Base-by-base conservation (phyloP, 306 rosid genomes). In the Calophaca sinica region DNA sequence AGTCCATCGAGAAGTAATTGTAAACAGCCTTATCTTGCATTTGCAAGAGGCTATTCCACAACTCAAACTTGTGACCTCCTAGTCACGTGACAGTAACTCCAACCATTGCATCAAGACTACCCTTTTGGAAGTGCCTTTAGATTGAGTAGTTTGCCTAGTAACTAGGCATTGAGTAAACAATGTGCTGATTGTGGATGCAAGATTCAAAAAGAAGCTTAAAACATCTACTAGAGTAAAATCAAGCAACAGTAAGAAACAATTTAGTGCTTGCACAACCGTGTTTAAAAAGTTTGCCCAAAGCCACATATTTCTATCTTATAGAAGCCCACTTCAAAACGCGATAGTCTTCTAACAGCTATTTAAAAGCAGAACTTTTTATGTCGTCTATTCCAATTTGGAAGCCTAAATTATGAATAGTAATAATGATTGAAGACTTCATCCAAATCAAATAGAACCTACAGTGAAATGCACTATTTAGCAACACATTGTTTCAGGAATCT, bases 401-500 rank as follows among this genome's bases (percentile, higher is more conserved):
- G 48, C 26, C 7, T 59, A 73, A 46, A 9, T 66, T 55, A 26
- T 29, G 67, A 66, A 29, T 11, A 3, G 33, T 26, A 52, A 69
- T 8, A 49, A 50, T 36, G 31, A 70, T 78, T 36, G 46, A 60
- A 50, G 32, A 66, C 9, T 42, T 14, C 39, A 62, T n/a, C 35
- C 44, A 70, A 59, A 57, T 60, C 70, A 49, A 49, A 39, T 51
- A 41, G 51, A 36, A 62, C 66, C 65, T 70, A 51, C 46, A 45
- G 60, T 38, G 36, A 6, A 60, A 60, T n/a, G 66, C 28, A 61
- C 46, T 61, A 61, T 6, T 6, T 60, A 35, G 45, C 66, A 61
- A 35, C 10, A 29, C 64, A 62, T 78, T 39, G 26, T 48, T 62
- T 64, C 68, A 71, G 51, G 68, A 31, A 59, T 68, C 62, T 28